Conservation (phyloP, 1,284 basidiomycete genomes). For the Moesziomyces sp. region DNA sequence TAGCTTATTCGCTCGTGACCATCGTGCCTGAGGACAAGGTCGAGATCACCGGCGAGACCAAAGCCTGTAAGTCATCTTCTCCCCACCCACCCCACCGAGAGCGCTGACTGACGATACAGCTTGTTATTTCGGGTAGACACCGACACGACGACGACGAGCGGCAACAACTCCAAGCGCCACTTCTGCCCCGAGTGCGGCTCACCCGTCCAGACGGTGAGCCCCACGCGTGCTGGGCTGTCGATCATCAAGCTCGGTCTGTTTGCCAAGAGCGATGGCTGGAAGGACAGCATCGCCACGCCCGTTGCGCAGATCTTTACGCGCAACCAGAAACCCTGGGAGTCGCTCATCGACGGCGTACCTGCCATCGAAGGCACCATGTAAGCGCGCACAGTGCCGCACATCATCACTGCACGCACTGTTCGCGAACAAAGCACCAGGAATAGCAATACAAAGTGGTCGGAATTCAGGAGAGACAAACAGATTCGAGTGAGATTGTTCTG, state of each 20-base stretch:
- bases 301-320: slow-evolving; percentile 16
- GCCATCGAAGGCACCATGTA: not conserved
- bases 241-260: slow-evolving; percentile 44
- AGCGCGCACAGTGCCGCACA: no score
- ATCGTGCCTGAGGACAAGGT: slow-evolving; percentile 26
- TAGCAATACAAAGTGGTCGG: no score
- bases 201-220: slow-evolving; percentile 13
- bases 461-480: no score
- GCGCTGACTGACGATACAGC: no score
- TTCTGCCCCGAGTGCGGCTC: slow-evolving; percentile 30
- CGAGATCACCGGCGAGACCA: slow-evolving; percentile 26
- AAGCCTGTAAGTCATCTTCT: slow-evolving; percentile 11
- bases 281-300: slow-evolving; percentile 13
- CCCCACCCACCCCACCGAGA: not conserved
- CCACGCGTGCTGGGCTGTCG: slow-evolving; percentile 7
- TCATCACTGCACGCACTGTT: no score
- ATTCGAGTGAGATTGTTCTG: no score
- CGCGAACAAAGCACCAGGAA: no score
- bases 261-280: slow-evolving; percentile 12
- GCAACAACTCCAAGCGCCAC: slow-evolving; percentile 13
- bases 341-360: slow-evolving; percentile 15
- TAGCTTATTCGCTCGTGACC: slow-evolving; percentile 29
- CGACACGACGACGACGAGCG: slow-evolving; percentile 21
- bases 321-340: slow-evolving; percentile 30
- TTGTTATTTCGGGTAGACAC: slow-evolving; percentile 1